Percentiles rank a stretch among this genome's conserved stretches.
These are phyloP conservation scores for Aspergillus hancockii DNA, from an alignment of 495 filamentous ascomycete species.

Conservation along the genomic window DNA sequence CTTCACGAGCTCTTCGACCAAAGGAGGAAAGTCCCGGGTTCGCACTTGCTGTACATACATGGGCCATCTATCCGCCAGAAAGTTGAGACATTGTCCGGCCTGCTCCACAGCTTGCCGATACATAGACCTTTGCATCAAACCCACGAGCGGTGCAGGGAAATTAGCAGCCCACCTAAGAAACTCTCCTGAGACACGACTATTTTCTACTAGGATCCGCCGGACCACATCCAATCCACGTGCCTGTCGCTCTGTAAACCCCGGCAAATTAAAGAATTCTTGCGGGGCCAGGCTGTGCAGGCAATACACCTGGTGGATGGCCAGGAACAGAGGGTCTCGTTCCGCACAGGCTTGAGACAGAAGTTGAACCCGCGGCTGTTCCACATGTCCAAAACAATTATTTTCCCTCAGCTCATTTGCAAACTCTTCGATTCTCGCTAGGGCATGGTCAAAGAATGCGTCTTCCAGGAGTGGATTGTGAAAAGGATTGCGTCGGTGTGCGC, in stretches of 20 bases:
- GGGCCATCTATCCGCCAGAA: constrained; percentile 34
- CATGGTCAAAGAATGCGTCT: constrained; percentile 19
- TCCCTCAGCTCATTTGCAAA: constrained; percentile 6
- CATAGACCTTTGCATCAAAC: constrained; percentile 22
- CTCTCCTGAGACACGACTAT: constrained; percentile 28
- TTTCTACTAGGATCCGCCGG: constrained; percentile 36
- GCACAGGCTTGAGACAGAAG: constrained; percentile 60
- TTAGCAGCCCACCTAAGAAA: constrained; percentile 52
- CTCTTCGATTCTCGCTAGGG: constrained; percentile 13
- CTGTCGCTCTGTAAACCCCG: constrained; percentile 19
- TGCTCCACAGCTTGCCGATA: constrained; percentile 30
- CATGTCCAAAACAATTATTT: constrained; percentile 19
- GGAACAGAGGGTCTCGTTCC: constrained; percentile 59
- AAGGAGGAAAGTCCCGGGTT: constrained; percentile 52
- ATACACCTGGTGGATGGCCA: constrained; percentile 69
- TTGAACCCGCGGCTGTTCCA: constrained; percentile 54
- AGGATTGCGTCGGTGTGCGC: neutral
- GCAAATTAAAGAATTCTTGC: constrained; percentile 20
- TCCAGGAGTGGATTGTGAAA: constrained; percentile 6
- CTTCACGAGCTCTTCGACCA: constrained; percentile 58
- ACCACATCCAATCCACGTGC: constrained; percentile 30
- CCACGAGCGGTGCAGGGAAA: constrained; percentile 48
- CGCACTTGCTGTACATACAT: constrained; percentile 32
- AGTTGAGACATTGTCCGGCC: constrained; percentile 35
- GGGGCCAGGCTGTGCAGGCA: constrained; percentile 47